phyloP scores from a whole-genome alignment of 2,329 filamentous ascomycete species.

The Penicillium sp. region DNA sequence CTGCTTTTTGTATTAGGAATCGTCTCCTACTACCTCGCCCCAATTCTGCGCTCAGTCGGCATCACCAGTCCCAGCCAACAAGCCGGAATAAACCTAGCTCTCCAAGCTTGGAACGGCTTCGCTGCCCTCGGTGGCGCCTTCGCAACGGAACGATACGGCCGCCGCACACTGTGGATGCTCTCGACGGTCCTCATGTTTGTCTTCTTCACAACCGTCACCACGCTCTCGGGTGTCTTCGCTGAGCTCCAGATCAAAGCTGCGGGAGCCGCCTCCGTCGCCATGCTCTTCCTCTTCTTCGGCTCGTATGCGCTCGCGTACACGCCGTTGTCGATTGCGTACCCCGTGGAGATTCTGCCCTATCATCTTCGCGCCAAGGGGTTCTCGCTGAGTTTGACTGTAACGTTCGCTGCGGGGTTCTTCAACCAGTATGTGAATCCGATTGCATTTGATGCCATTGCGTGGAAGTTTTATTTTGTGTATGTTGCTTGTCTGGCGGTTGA shows the following conservation, averaged over 20 bases:
- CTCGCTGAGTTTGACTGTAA: constrained; percentile 20
- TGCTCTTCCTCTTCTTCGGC: constrained; percentile 27
- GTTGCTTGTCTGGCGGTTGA: neutral
- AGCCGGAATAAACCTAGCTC: constrained; percentile 19
- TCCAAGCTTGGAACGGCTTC: neutral
- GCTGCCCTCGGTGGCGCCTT: neutral
- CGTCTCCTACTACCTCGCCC: constrained; percentile 30
- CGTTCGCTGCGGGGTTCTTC: constrained; percentile 40
- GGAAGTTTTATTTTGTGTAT: constrained; percentile 38
- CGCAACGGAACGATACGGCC: neutral
- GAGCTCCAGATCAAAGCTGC: constrained; percentile 7
- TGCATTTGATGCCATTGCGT: constrained; percentile 43
- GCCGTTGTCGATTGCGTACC: constrained; percentile 28
- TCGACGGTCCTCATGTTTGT: neutral
- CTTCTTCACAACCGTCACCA: neutral
- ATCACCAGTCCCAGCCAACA: constrained; percentile 23
- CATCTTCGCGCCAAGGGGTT: constrained; percentile 28
- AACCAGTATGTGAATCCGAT: constrained; percentile 52
- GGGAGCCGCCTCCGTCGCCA: constrained; percentile 15
- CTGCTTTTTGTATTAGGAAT: constrained; percentile 14
- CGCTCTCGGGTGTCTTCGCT: constrained; percentile 14
- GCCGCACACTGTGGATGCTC: neutral
- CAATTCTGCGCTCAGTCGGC: constrained; percentile 25
- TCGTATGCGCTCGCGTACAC: constrained; percentile 29
- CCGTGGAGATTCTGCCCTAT: constrained; percentile 28